These are phyloP conservation scores for Asterella californica DNA, from an alignment of 225 moss, liverwort and hornwort genomes.

Conservation along the genomic window DNA sequence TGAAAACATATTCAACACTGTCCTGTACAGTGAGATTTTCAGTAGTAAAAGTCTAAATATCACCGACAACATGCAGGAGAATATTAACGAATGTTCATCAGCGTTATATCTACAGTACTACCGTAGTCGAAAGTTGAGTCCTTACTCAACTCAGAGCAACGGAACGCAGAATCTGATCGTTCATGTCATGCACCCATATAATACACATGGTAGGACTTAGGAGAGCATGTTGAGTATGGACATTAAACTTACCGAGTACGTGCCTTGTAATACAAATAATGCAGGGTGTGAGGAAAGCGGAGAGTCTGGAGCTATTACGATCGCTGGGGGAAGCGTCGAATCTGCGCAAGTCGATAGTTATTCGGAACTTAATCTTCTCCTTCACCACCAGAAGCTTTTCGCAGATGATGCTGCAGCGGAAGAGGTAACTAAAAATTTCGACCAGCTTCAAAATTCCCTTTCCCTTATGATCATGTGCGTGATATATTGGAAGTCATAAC, in stretches of 20 bases:
- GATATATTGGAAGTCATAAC: neutral
- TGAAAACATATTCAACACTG: no score
- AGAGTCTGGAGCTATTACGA: neutral
- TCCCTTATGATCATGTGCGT: no score
- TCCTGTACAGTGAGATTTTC: no score
- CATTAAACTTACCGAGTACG: no score
- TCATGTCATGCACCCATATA: neutral
- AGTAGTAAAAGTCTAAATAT: neutral
- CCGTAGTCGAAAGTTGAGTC: no score
- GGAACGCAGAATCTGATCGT: neutral
- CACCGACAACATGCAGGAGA: neutral
- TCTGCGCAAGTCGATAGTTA: neutral
- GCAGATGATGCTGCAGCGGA: conserved; percentile 16
- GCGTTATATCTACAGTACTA: neutral
- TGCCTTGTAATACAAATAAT: no score
- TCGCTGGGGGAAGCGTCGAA: neutral
- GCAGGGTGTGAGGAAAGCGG: neutral
- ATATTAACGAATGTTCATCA: neutral
- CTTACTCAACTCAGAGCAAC: no score
- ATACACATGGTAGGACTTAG: no score
- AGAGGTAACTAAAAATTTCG: neutral
- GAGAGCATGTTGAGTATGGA: no score
- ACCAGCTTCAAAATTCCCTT: neutral
- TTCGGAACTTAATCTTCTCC: conserved; percentile 6
- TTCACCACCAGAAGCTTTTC: conserved; percentile 11